Base-by-base conservation (phyloP, 2,329 filamentous ascomycete species). In the Aulographum hederae region DNA sequence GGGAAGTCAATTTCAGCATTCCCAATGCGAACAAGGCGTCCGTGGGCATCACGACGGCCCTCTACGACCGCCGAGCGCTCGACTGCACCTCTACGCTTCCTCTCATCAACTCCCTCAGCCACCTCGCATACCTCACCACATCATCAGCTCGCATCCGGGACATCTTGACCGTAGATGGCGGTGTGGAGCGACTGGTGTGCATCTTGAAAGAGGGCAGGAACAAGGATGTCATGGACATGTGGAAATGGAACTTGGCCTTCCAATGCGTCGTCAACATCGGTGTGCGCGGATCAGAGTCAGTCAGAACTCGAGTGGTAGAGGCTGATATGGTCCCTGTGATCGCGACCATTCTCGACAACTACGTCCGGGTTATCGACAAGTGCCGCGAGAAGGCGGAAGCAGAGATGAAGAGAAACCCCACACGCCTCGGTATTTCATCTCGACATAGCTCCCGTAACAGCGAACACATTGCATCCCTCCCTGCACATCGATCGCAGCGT, bases 221-320 rank as follows among this genome's bases (percentile, higher is more conserved):
- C n/a, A 91, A 85, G 57, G 86, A 98, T 53, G 78, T 94, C 74
- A 94, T 95, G 86, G 86, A 94, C 54, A 93, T 93, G 80, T 98
- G 89, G 89, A 95, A 95, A 58, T 98, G 89, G 89, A 98, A 94
- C 50, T 67, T 98, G 39, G 89, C 89, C 32, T 98, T 98, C 54
- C 89, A 95, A 57, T 98, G 89, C 54, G 85, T 95, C 41, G 89
- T 98, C 51, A 98, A 98, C 55, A 95, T 98, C 49, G 89, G 89
- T 35, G 86, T 98, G 37, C 73, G 89, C 43, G 89, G 89, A 37
- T 94, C 89, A 10, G 89, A 98, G 59, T 75, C 72, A 42, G 89
- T 98, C 37, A 73, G 89, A 43, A 95, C 89, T 35, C 70, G 89
- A 41, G 86, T 98, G 3, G 89, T 98, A 32, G 89, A 98, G 58